Conservation (phyloP, 176 grass and related monocot species). For the Hsuehochloa calcarea region DNA sequence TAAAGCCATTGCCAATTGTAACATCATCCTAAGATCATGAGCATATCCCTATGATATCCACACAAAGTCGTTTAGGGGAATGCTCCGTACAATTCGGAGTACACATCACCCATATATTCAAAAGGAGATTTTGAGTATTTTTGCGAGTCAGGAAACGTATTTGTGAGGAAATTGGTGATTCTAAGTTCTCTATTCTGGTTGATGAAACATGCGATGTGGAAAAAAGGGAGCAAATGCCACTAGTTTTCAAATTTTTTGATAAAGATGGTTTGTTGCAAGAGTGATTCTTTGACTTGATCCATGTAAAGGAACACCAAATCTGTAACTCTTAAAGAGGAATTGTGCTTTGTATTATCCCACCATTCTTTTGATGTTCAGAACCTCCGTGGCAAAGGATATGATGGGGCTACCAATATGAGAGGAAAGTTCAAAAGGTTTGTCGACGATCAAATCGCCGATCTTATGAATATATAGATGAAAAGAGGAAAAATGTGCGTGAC, state of each 20-base stretch:
- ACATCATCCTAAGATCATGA: too few species aligned
- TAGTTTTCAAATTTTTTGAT: slow-evolving; percentile 18
- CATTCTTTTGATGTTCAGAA: slow-evolving; percentile 3
- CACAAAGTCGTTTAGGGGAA: background rate
- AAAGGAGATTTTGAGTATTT: slow-evolving; percentile 34
- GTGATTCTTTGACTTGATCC: background rate
- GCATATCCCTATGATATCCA: too few species aligned
- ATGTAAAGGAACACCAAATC: background rate
- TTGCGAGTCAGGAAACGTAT: background rate
- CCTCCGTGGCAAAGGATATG: slow-evolving; percentile 17
- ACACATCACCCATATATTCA: slow-evolving; percentile 22
- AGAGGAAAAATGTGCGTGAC: too few species aligned
- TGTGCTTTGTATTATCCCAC: background rate
- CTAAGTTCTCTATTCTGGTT: slow-evolving; percentile 22
- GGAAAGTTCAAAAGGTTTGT: too few species aligned
- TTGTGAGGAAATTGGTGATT: slow-evolving; percentile 28
- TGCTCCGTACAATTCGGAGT: slow-evolving; percentile 17
- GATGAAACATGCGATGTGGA: slow-evolving; percentile 27
- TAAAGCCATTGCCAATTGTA: too few species aligned
- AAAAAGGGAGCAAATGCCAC: slow-evolving; percentile 25
- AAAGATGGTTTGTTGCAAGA: background rate
- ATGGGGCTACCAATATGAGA: slow-evolving; percentile 25
- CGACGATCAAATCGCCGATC: too few species aligned
- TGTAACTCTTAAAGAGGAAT: background rate
- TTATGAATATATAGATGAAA: too few species aligned